A percentile compares a stretch with the other conserved stretches of the same genome.
These are phyloP conservation scores for Paraphoma sp. DNA, from an alignment of 2,329 filamentous ascomycete species.

Conservation along the genomic window DNA sequence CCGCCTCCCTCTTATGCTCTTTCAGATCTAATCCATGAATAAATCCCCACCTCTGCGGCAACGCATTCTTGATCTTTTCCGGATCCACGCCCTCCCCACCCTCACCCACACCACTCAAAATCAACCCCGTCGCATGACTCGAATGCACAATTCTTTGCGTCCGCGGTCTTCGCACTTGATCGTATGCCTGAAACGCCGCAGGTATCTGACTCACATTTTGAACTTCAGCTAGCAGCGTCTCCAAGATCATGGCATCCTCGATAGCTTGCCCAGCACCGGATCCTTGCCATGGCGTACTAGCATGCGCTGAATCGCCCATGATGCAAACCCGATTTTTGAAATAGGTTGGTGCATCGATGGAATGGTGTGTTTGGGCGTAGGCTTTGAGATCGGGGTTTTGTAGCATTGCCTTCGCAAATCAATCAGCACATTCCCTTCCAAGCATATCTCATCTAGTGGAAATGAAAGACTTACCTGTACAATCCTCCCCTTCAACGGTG, in stretches of 20 bases:
- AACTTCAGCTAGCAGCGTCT: conserved; percentile 32
- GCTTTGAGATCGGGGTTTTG: background rate
- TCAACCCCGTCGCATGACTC: conserved; percentile 7
- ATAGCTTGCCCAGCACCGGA: conserved; percentile 60
- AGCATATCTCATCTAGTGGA: background rate
- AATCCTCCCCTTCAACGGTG: background rate
- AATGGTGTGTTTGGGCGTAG: background rate
- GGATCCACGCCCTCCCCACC: conserved; percentile 6
- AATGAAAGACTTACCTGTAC: background rate
- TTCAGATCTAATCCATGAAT: conserved; percentile 6
- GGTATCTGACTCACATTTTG: conserved; percentile 3
- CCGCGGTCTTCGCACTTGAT: conserved; percentile 20
- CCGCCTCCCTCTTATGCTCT: background rate
- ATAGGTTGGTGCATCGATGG: conserved; percentile 13
- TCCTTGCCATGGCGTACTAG: conserved; percentile 58
- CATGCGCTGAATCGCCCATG: conserved; percentile 62
- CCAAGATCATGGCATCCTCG: conserved; percentile 58
- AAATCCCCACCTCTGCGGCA: conserved; percentile 9
- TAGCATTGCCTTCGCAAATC: background rate
- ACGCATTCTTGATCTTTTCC: conserved; percentile 6
- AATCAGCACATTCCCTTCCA: background rate
- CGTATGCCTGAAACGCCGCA: conserved; percentile 42
- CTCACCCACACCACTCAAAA: conserved; percentile 10
- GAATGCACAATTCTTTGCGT: conserved; percentile 11
- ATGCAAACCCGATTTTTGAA: conserved; percentile 44